Percentiles rank a stretch among this genome's conserved stretches.
Conservation (phyloP, 202 grass and related monocot genomes). For the Dendrocalamus latiflorus region DNA sequence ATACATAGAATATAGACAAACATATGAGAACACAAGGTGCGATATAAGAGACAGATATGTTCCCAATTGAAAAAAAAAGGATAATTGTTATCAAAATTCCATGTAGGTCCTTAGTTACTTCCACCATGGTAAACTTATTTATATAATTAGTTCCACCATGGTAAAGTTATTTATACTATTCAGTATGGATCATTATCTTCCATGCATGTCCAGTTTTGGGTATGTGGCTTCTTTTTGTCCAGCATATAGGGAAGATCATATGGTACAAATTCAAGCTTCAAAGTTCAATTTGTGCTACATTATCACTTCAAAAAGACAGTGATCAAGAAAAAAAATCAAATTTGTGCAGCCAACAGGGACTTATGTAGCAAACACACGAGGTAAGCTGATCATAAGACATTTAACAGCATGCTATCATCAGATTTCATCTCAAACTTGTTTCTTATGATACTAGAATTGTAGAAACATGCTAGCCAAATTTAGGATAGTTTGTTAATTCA, state of each 20-base stretch:
- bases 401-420: too few species aligned
- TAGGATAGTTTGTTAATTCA: too few species aligned
- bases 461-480: too few species aligned
- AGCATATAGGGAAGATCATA: background rate
- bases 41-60: background rate
- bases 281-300: background rate
- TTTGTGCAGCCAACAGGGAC: too few species aligned
- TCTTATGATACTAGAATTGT: too few species aligned
- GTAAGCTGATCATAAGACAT: too few species aligned
- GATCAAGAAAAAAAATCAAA: too few species aligned
- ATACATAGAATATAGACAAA: background rate
- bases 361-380: too few species aligned
- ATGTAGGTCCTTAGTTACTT: background rate
- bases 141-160: too few species aligned
- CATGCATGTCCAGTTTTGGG: background rate
- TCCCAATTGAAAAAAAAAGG: background rate
- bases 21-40: background rate
- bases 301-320: too few species aligned
- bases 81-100: background rate
- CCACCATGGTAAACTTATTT: too few species aligned
- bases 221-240: background rate
- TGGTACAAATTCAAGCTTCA: background rate
- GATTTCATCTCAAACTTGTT: too few species aligned
- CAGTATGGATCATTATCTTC: background rate
- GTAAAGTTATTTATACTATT: conserved; percentile 17